Evolutionary conservation across 2,329 filamentous ascomycete genomes (phyloP).

Genomic region (Colletotrichum australisinense): DNA sequence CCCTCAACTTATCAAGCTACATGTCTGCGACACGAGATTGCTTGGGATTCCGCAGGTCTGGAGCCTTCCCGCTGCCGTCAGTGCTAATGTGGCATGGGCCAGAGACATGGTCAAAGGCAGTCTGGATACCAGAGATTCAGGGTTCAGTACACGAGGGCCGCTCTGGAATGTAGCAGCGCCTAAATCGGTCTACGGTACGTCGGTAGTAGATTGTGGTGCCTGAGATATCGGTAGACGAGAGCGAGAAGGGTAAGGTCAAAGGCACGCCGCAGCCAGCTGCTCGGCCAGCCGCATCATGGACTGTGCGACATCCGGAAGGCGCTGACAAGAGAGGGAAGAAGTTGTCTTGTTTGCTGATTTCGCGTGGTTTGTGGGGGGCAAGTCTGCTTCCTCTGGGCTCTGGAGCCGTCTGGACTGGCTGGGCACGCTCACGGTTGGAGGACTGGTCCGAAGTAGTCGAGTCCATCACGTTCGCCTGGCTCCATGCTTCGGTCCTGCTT

Average conservation of each 20-base stretch:
- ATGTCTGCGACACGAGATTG: conserved; percentile 13
- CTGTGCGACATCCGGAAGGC: background rate
- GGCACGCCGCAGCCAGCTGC: conserved; percentile 26
- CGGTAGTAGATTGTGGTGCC: background rate
- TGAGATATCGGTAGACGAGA: background rate
- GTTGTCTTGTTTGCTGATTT: conserved; percentile 18
- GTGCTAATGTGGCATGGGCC: background rate
- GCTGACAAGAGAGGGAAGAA: background rate
- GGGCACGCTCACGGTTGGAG: background rate
- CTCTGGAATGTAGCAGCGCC: conserved; percentile 1
- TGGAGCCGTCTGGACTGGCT: background rate
- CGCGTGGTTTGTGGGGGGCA: conserved; percentile 3
- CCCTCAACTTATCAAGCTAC: background rate
- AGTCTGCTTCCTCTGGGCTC: background rate
- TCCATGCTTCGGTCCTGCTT: conserved; percentile 5
- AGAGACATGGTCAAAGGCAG: conserved; percentile 11
- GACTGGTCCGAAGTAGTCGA: background rate
- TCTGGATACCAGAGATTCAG: conserved; percentile 1
- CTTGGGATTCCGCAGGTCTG: conserved; percentile 13
- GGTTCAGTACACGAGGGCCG: conserved; percentile 5
- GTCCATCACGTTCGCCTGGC: background rate
- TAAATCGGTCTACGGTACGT: background rate
- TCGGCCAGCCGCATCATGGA: conserved; percentile 25
- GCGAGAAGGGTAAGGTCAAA: background rate
- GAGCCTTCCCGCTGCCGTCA: conserved; percentile 3